phyloP scores from a whole-genome alignment of 768 basidiomycete genomes.

The Mycena filopes region DNA sequence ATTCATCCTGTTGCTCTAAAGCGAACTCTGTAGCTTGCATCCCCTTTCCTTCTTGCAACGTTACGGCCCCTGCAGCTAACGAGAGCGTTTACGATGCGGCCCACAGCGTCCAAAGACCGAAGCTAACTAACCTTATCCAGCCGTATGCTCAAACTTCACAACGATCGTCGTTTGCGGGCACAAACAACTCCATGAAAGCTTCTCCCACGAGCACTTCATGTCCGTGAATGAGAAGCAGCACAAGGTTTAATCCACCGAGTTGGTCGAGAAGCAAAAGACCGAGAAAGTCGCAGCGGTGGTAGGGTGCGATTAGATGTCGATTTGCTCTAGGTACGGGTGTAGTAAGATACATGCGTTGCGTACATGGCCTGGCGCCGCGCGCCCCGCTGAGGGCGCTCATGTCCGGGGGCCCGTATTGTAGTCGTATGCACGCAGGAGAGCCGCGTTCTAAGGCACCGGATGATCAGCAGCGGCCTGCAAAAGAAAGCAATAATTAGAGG shows the following conservation, averaged over 20 bases:
- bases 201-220: constrained; percentile 1
- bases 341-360: constrained; percentile 16
- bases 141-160: constrained; percentile 1
- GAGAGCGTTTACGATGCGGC: not conserved
- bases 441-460: not conserved
- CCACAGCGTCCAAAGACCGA: not conserved
- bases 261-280: not conserved
- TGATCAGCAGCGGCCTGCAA: not conserved
- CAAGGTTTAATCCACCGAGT: not conserved
- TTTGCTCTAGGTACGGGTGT: not conserved
- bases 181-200: not conserved
- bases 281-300: not conserved
- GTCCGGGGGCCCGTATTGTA: not conserved
- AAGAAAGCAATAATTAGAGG: not conserved
- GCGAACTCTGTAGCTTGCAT: too few relatives aligned
- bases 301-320: not conserved
- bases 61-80: not conserved
- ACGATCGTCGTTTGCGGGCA: constrained; percentile 13
- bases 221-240: constrained; percentile 4
- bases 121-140: constrained; percentile 6
- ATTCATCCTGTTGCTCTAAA: too few relatives aligned
- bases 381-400: not conserved
- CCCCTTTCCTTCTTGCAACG: too few relatives aligned
- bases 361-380: constrained; percentile 21
- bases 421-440: not conserved